Conservation (phyloP, 2,329 filamentous ascomycete genomes). For the Sordariomycetes sp. region DNA sequence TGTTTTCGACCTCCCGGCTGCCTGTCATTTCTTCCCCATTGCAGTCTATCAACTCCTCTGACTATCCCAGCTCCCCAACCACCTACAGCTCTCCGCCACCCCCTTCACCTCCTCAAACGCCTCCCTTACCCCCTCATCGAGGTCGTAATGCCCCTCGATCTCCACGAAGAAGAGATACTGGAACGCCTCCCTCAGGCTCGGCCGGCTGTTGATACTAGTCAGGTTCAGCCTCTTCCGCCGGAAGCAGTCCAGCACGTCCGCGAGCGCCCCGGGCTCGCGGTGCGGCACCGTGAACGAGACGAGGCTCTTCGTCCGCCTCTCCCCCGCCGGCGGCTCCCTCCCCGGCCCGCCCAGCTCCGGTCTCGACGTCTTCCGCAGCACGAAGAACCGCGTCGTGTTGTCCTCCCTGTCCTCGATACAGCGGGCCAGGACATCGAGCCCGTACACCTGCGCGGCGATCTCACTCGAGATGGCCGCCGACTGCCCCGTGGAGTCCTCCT, state of each 20-base stretch:
- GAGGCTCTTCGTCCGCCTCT: constrained; percentile 51
- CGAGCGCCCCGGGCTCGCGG: constrained; percentile 67
- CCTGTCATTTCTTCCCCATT: background rate
- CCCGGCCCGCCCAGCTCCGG: background rate
- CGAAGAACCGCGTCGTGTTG: constrained; percentile 72
- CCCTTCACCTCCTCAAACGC: constrained; percentile 47
- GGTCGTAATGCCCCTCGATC: constrained; percentile 53
- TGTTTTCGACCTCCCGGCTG: background rate
- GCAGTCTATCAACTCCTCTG: background rate
- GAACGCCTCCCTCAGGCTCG: constrained; percentile 65
- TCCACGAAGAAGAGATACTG: constrained; percentile 95
- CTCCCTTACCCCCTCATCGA: constrained; percentile 40
- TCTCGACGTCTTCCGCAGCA: constrained; percentile 35
- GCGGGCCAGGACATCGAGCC: constrained; percentile 57
- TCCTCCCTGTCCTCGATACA: constrained; percentile 64
- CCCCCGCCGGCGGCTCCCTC: background rate
- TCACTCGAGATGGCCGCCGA: constrained; percentile 71
- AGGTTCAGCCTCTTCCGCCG: constrained; percentile 63
- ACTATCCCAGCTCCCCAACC: constrained; percentile 57
- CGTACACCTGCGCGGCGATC: constrained; percentile 59
- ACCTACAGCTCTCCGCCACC: constrained; percentile 53
- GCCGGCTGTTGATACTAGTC: constrained; percentile 82
- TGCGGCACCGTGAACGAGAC: constrained; percentile 79
- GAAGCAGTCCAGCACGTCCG: constrained; percentile 72
- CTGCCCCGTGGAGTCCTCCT: constrained; percentile 42